These are phyloP conservation scores for Raphanus sativus DNA, from an alignment of 345 rosid species.

Conservation along the genomic window DNA sequence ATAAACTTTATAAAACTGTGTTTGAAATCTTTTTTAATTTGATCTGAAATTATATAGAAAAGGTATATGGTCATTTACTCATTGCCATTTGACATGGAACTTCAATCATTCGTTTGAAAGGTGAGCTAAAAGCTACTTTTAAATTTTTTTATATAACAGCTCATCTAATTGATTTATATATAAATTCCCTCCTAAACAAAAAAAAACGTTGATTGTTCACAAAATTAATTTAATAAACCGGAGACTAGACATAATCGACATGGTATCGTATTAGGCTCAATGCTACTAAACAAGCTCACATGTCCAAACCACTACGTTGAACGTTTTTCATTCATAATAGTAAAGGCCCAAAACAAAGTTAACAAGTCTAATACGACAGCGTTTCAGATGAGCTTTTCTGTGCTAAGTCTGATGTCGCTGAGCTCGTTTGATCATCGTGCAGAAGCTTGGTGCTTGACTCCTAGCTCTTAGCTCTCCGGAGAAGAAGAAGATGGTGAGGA, in stretches of 20 bases:
- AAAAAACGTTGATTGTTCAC: neutral
- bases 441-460: neutral
- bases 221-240: neutral
- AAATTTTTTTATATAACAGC: slow-evolving; percentile 24
- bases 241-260: neutral
- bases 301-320: neutral
- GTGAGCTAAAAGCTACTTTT: slow-evolving; percentile 17
- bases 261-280: neutral
- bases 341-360: neutral
- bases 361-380: neutral
- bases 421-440: slow-evolving; percentile 20
- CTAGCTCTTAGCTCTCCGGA: neutral
- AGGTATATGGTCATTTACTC: neutral
- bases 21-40: neutral
- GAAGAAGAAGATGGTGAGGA: slow-evolving; percentile 60
- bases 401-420: slow-evolving; percentile 1
- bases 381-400: neutral
- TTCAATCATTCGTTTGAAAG: slow-evolving; percentile 12
- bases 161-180: slow-evolving; percentile 33
- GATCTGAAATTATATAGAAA: neutral
- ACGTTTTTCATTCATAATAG: neutral
- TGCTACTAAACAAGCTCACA: neutral
- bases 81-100: neutral
- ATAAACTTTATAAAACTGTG: neutral
- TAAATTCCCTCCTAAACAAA: neutral